Conservation (phyloP, 495 filamentous ascomycete genomes). For the Podospora fimiseda region DNA sequence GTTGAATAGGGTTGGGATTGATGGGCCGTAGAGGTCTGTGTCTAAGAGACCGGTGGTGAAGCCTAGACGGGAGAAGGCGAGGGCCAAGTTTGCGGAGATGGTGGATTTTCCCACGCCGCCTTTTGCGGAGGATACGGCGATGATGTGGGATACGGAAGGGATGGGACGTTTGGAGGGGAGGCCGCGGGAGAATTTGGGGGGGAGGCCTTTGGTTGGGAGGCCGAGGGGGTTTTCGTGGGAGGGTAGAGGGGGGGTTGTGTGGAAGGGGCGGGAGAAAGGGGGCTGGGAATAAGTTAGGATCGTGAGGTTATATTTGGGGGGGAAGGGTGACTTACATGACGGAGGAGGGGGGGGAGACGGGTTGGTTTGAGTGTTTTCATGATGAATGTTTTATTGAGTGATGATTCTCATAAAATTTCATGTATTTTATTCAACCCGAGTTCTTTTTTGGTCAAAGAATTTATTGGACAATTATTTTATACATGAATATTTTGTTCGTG, state of each 20-base stretch:
- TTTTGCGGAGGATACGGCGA: conserved; percentile 93
- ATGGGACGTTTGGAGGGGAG: conserved; percentile 77
- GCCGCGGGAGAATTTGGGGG: conserved; percentile 77
- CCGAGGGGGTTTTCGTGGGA: conserved; percentile 42
- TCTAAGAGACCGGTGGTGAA: conserved; percentile 83
- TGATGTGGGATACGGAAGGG: conserved; percentile 72
- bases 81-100: conserved; percentile 81
- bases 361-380: conserved; percentile 34
- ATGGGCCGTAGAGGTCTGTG: conserved; percentile 93
- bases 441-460: not conserved
- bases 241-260: not conserved
- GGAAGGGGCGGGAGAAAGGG: no score
- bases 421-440: not conserved
- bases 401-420: not conserved
- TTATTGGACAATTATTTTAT: not conserved
- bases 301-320: no score
- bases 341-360: conserved; percentile 52
- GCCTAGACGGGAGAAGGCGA: conserved; percentile 75
- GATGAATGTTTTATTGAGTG: not conserved
- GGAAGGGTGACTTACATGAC: conserved; percentile 41
- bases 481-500: not conserved
- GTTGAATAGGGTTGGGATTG: conserved; percentile 83
- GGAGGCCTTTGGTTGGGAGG: conserved; percentile 69
- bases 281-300: no score
- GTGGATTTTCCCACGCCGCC: conserved; percentile 96